Base-by-base conservation (phyloP, 805 yeast species). In the Ogataea pignaliae region DNA sequence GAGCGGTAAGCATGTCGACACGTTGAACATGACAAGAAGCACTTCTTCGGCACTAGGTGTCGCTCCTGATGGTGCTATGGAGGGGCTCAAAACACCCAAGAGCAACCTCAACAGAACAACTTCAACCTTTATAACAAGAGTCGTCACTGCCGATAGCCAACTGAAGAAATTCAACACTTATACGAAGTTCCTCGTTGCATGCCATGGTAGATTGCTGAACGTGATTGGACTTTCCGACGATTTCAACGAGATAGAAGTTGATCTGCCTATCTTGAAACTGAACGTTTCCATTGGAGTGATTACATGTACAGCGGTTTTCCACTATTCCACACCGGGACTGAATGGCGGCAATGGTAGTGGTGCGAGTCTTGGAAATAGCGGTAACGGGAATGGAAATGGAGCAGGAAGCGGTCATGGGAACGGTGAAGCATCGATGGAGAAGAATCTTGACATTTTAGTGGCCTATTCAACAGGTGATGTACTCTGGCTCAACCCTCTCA, bases 401-500 rank as follows among this genome's bases (percentile, higher is more conserved):
- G 7, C 26, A 21, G 26, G 26, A 21, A 7, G 26, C 7, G 26
- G 26, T 7, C 26, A 21, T 21, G 26, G 26, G 7, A 7, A 21
- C 7, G 26, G 4, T 21, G 26, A 21, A 4, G 26, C 7, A 4
- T 21, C 26, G 7, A 21, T 21, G 26, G 69, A 65, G 14, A 55
- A 56, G 28, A 65, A 65, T 32, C 63, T 84, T 8, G 81, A 81
- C 41, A 66, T 81, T 7, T 63, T 79, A 2, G 50, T 82, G 15
- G 93, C 91, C 1, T 74, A 80, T 48, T 76, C 82, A 15, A 64
- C 80, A 1, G 88, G 91, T n/a, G 88, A 81, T 52, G 60, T 85
- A 2, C 49, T 84, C 6, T 72, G 88, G 73, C 48, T 81, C 31
- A 85, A 83, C 50, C 74, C 83, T 10, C 61, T 68, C 26, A 63